Evolutionary conservation across 495 filamentous ascomycete species (phyloP).

Genomic region (Talaromyces wortmannii): DNA sequence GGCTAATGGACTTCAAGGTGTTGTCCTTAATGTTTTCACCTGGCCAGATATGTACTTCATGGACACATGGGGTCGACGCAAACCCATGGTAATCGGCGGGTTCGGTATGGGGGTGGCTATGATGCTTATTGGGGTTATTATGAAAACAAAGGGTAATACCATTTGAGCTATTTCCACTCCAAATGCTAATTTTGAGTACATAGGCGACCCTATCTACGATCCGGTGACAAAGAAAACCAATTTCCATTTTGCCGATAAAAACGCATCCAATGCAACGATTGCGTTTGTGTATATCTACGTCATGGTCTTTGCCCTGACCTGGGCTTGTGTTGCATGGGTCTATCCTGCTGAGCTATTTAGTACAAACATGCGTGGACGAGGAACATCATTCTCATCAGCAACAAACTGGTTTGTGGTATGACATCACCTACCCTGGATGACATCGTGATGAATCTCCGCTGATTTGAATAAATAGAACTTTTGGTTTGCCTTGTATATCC

Average conservation of each 20-base stretch:
- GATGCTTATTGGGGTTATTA: slow-evolving; percentile 20
- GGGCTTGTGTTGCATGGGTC: slow-evolving; percentile 16
- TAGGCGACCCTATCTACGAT: slow-evolving; percentile 16
- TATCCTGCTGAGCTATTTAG: slow-evolving; percentile 13
- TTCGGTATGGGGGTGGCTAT: slow-evolving; percentile 18
- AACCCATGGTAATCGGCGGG: slow-evolving; percentile 17
- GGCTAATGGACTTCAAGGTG: slow-evolving; percentile 18
- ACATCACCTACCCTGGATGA: background rate
- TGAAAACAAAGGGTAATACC: slow-evolving; percentile 16
- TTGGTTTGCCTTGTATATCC: slow-evolving; percentile 21
- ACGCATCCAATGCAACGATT: slow-evolving; percentile 11
- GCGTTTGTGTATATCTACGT: slow-evolving; percentile 17
- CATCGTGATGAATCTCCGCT: background rate
- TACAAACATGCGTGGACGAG: slow-evolving; percentile 10
- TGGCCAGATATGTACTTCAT: slow-evolving; percentile 18
- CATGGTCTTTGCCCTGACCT: slow-evolving; percentile 10
- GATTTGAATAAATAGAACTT: slow-evolving; percentile 12
- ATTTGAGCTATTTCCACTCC: background rate
- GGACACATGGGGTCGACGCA: slow-evolving; percentile 17
- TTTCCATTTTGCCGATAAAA: slow-evolving; percentile 10
- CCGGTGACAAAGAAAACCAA: slow-evolving; percentile 18
- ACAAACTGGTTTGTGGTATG: slow-evolving; percentile 20
- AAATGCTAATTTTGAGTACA: background rate
- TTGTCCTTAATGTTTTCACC: slow-evolving; percentile 17
- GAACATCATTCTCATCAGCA: slow-evolving; percentile 14